Percentiles rank a stretch among this genome's conserved stretches.
phyloP scores from a whole-genome alignment of 352 stramenopile species.

The Aphanomyces invadans region DNA sequence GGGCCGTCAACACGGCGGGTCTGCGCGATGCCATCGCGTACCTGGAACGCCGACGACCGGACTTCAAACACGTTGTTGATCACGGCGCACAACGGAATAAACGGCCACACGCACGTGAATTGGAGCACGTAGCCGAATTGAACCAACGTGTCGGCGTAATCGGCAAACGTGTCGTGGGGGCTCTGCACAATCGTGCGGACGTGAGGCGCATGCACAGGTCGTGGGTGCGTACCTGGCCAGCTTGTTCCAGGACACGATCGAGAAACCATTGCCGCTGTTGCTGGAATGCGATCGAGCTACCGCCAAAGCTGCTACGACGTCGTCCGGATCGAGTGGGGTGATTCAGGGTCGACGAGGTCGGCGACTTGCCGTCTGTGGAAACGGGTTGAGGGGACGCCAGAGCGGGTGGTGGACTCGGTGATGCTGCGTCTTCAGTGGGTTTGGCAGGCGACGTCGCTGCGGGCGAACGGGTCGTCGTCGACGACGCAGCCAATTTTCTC shows the following conservation, averaged over 20 bases:
- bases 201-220: not conserved
- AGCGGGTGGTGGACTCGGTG: too few relatives aligned
- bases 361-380: too few relatives aligned
- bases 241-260: slow-evolving; percentile 22
- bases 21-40: too few relatives aligned
- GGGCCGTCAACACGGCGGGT: too few relatives aligned
- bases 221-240: not conserved
- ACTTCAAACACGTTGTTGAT: slow-evolving; percentile 28
- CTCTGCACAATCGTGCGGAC: not conserved
- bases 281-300: not conserved
- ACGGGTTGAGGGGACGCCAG: too few relatives aligned
- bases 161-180: slow-evolving; percentile 23
- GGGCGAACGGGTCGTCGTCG: too few relatives aligned
- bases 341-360: not conserved
- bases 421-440: too few relatives aligned
- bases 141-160: slow-evolving; percentile 25
- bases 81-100: slow-evolving; percentile 24
- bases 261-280: slow-evolving; percentile 18
- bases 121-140: slow-evolving; percentile 26
- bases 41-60: slow-evolving; percentile 24
- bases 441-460: too few relatives aligned
- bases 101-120: slow-evolving; percentile 26
- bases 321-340: not conserved
- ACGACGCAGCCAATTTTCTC: not conserved
- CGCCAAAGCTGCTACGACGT: not conserved